These are phyloP conservation scores for Aquilaria malaccensis DNA, from an alignment of 345 rosid genomes.

Conservation along the genomic window DNA sequence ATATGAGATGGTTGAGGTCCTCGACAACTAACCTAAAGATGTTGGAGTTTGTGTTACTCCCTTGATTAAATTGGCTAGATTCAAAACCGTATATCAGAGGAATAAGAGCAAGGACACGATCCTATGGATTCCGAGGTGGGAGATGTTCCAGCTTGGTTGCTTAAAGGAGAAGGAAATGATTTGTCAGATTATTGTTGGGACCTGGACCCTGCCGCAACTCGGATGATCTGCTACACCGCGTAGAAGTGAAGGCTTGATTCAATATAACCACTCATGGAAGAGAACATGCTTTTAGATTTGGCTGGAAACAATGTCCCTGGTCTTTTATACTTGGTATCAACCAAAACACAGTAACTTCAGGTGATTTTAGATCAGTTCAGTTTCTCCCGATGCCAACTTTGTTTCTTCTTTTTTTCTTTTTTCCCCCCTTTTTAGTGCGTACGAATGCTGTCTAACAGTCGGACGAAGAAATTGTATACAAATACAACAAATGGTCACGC, in stretches of 20 bases:
- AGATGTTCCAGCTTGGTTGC: conserved; percentile 93
- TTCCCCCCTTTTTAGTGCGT: too few relatives aligned
- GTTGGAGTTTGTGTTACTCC: conserved; percentile 80
- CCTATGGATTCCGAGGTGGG: conserved; percentile 86
- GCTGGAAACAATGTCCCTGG: too few relatives aligned
- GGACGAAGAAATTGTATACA: too few relatives aligned
- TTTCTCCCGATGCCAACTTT: too few relatives aligned
- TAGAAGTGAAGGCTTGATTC: conserved; percentile 29
- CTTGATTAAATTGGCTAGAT: conserved; percentile 65
- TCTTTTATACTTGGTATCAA: too few relatives aligned
- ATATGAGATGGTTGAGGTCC: conserved; percentile 97
- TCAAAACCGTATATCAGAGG: conserved; percentile 85
- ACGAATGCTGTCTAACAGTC: too few relatives aligned
- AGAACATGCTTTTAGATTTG: neutral
- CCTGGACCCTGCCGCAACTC: conserved; percentile 96
- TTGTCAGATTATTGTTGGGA: conserved; percentile 46
- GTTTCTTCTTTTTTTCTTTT: too few relatives aligned
- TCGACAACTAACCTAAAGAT: conserved; percentile 83
- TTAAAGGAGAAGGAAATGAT: conserved; percentile 46
- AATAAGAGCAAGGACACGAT: conserved; percentile 38
- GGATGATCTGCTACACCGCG: conserved; percentile 70
- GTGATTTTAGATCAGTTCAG: too few relatives aligned
- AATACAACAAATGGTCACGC: too few relatives aligned
- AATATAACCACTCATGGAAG: conserved; percentile 12
- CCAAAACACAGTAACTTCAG: too few relatives aligned